Evolutionary conservation across 768 basidiomycete genomes (phyloP), one percentile per base, ranked within the genome.

Genomic region (Cystofilobasidium capitatum): DNA sequence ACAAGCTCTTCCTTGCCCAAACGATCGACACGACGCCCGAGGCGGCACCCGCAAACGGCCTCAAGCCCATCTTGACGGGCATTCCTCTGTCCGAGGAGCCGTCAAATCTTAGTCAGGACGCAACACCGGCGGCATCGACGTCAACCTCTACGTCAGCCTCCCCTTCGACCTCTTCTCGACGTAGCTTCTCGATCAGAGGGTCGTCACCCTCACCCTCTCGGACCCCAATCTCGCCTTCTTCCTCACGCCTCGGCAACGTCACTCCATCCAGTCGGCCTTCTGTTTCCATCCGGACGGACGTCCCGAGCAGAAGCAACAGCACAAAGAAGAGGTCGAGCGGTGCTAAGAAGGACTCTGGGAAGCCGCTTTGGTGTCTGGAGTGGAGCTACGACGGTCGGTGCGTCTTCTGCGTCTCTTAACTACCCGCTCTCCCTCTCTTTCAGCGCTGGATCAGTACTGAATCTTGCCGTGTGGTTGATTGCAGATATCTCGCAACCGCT

Each of bases 1-100:
- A 58, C 44, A 31, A 69, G 17, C 68, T 75, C 39, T 75, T 75
- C 63, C 72, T 75, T 31, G 73, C 74, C 1, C 74, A 75, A 54
- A 71, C 72, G 29, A 65, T 74, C 44, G 17, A 58, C 67, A 71
- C 73, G 42, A n/a, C 44, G 10, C 20, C 65, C 7, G n/a, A 65
- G 0, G 26, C 44, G 6, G 35, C 49, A 20, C 4, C 39, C 16
- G 17, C 69, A 0, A 44, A 36, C 45, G 26, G 54, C 58, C 35
- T 42, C 49, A 36, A 29, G 3, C 49, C 62, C n/a, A 54, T 63
- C 49, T 22, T 51, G 26, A 63, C 47, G 3, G 62, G 49, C 35
- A 8, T n/a, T 3, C 49, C 47, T 3, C 22, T 64, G 26, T n/a
- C 22, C 17, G 22, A 29, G 29, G 31, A 57, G 29, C 45, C 36